phyloP scores from a whole-genome alignment of 306 rosid genomes.

The Trichosanthes truncata region DNA sequence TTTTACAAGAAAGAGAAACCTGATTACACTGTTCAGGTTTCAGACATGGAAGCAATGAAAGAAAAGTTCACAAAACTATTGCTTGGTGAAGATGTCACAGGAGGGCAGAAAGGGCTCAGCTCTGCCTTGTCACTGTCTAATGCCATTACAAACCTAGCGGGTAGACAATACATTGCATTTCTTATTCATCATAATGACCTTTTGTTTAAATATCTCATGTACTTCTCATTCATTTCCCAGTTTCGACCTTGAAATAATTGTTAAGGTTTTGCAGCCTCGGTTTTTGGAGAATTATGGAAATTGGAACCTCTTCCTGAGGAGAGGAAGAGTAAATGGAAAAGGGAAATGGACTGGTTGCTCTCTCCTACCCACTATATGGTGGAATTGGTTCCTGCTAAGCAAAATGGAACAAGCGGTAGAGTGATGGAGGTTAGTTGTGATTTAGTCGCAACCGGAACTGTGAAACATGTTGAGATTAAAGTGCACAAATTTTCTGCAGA shows the following conservation, averaged over 20 bases:
- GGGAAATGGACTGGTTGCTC: constrained; percentile 87
- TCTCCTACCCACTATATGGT: constrained; percentile 93
- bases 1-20: constrained; percentile 55
- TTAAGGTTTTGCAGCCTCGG: constrained; percentile 39
- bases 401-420: constrained; percentile 67
- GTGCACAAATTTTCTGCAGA: constrained; percentile 29
- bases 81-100: constrained; percentile 84
- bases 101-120: constrained; percentile 65
- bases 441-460: constrained; percentile 5
- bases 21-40: constrained; percentile 30
- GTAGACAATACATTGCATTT: constrained; percentile 20
- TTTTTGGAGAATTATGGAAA: constrained; percentile 96
- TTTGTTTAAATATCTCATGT: neutral
- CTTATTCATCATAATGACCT: neutral
- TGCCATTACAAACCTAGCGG: constrained; percentile 71
- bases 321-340: constrained; percentile 63
- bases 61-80: constrained; percentile 72
- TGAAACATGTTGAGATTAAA: neutral
- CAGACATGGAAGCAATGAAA: constrained; percentile 76
- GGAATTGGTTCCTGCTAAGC: constrained; percentile 92
- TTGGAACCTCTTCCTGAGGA: constrained; percentile 83
- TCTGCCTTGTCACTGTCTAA: constrained; percentile 80
- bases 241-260: neutral
- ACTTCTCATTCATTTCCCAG: neutral
- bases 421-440: constrained; percentile 57